Conservation (phyloP, 2,329 filamentous ascomycete genomes). For the Lanzia echinophila region DNA sequence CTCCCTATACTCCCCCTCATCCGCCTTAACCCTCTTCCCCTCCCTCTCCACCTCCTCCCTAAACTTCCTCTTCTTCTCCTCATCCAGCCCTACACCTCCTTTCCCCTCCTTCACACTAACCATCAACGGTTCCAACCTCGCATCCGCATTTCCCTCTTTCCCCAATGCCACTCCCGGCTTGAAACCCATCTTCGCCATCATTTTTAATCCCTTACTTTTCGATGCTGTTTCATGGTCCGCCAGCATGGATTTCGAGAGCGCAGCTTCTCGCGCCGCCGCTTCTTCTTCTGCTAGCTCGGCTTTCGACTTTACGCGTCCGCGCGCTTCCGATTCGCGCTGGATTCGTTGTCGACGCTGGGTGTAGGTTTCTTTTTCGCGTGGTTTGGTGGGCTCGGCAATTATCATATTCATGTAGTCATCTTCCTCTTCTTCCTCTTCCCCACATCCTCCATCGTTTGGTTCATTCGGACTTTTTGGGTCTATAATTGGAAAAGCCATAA, state of each 20-base stretch:
- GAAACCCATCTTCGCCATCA: slow-evolving; percentile 98
- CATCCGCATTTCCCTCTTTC: slow-evolving; percentile 40
- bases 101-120: slow-evolving; percentile 72
- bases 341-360: slow-evolving; percentile 43
- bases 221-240: slow-evolving; percentile 45
- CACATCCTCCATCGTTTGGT: background rate
- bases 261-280: slow-evolving; percentile 63
- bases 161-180: slow-evolving; percentile 69
- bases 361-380: slow-evolving; percentile 51
- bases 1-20: slow-evolving; percentile 67
- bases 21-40: slow-evolving; percentile 54
- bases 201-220: slow-evolving; percentile 79
- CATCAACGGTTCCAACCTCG: slow-evolving; percentile 63
- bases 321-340: slow-evolving; percentile 58
- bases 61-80: slow-evolving; percentile 72
- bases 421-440: slow-evolving; percentile 55
- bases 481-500: background rate
- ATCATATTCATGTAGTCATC: slow-evolving; percentile 98
- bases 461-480: background rate
- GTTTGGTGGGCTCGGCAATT: slow-evolving; percentile 58
- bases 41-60: slow-evolving; percentile 55
- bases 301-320: slow-evolving; percentile 69
- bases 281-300: slow-evolving; percentile 73
- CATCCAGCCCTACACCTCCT: slow-evolving; percentile 77
- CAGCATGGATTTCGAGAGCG: slow-evolving; percentile 68